phyloP scores from a whole-genome alignment of 179 eudicot genomes.

The Amaranthus tricolor region DNA sequence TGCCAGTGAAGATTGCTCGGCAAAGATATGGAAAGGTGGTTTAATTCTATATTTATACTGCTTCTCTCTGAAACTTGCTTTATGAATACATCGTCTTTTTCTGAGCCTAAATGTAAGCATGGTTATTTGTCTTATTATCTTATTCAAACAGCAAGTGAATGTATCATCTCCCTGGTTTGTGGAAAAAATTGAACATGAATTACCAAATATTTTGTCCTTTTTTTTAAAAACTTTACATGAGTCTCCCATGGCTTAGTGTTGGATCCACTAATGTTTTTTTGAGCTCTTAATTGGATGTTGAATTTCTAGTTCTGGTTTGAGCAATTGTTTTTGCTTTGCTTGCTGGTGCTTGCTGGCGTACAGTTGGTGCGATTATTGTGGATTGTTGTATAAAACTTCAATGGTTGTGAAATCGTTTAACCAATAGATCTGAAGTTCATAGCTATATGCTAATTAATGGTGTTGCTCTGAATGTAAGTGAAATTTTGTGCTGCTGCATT shows the following conservation, averaged over 20 bases:
- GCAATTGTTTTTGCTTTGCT: background rate
- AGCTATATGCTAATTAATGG: too few relatives aligned
- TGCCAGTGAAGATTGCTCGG: constrained; percentile 90
- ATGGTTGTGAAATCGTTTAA: background rate
- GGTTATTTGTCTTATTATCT: constrained; percentile 9
- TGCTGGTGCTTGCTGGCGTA: background rate
- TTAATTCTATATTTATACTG: background rate
- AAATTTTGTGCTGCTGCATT: background rate
- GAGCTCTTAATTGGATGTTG: background rate
- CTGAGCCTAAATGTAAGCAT: background rate
- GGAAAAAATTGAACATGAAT: background rate
- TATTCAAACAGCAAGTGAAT: background rate
- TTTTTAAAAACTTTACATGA: background rate
- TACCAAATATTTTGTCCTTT: background rate
- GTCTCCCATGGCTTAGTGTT: background rate
- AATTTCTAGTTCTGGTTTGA: background rate
- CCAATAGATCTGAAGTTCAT: background rate
- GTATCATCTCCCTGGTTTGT: background rate
- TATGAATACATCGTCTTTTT: background rate
- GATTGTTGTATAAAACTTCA: background rate
- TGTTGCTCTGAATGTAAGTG: too few relatives aligned
- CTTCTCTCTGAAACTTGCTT: background rate
- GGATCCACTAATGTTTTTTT: background rate
- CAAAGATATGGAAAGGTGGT: constrained; percentile 95
- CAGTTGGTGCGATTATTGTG: background rate